phyloP scores from a whole-genome alignment of 257 asterid species.

The Eucommia ulmoides region DNA sequence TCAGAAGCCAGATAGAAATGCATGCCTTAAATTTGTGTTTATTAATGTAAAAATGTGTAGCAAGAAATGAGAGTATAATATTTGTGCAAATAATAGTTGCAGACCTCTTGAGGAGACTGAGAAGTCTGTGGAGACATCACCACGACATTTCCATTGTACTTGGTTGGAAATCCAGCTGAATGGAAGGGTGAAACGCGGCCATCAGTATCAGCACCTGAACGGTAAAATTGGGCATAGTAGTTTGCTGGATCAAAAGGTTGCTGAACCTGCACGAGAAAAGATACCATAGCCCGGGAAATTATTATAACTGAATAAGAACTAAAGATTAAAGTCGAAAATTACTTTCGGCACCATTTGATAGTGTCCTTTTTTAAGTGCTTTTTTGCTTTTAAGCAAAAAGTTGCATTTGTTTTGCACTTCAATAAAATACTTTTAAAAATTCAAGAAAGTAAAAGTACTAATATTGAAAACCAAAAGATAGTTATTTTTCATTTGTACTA shows the following conservation, averaged over 20 bases:
- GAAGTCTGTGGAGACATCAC: conserved; percentile 54
- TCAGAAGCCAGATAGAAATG: neutral
- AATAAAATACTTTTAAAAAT: too few species aligned
- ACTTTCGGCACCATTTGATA: neutral
- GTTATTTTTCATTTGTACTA: too few species aligned
- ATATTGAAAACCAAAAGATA: too few species aligned
- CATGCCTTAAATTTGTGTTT: neutral
- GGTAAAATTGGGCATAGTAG: conserved; percentile 68
- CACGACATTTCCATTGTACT: conserved; percentile 50
- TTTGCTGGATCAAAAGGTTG: conserved; percentile 71
- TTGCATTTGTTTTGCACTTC: neutral
- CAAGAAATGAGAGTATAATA: neutral
- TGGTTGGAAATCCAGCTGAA: conserved; percentile 49
- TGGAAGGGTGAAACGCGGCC: conserved; percentile 76
- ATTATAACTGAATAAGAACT: neutral
- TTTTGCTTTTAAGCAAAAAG: neutral
- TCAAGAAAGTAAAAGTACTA: neutral
- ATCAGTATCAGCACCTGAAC: conserved; percentile 48
- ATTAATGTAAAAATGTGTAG: conserved; percentile 1
- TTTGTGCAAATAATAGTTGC: neutral
- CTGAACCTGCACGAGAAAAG: conserved; percentile 34
- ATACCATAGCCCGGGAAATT: neutral
- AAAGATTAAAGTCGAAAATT: too few species aligned
- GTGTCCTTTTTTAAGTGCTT: neutral
- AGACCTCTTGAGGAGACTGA: conserved; percentile 86